A percentile compares a stretch with the other conserved stretches of the same genome.
phyloP scores from a whole-genome alignment of 2,329 filamentous ascomycete genomes.

The Microcyclosporella mali region DNA sequence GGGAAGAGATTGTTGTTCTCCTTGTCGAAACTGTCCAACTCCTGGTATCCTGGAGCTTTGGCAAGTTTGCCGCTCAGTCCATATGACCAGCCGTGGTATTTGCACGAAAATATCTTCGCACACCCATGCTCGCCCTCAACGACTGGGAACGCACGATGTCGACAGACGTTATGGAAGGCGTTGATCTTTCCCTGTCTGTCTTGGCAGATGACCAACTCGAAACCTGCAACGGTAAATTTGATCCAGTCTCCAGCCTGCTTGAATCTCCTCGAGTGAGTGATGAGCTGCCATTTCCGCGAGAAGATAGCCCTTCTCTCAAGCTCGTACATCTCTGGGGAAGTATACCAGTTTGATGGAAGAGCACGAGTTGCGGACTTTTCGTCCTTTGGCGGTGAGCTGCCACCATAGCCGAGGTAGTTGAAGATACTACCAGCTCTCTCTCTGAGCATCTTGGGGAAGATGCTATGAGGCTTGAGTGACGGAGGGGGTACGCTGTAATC shows the following conservation, averaged over 20 bases:
- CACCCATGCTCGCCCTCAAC: conserved; percentile 46
- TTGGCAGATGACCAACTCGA: conserved; percentile 48
- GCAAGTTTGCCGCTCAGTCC: conserved; percentile 52
- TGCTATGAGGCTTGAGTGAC: too few species aligned
- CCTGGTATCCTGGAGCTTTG: conserved; percentile 55
- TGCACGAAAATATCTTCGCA: conserved; percentile 51
- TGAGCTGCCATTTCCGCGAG: conserved; percentile 32
- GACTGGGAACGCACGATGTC: conserved; percentile 56
- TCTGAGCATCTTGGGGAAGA: too few species aligned
- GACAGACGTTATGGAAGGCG: conserved; percentile 58
- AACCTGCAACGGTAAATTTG: conserved; percentile 50
- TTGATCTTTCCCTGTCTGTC: conserved; percentile 50
- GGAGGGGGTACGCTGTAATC: too few species aligned
- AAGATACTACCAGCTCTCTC: conserved; percentile 3
- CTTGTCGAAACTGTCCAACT: conserved; percentile 52
- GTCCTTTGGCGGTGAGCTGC: conserved; percentile 16
- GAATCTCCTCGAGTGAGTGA: conserved; percentile 29
- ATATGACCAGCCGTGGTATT: conserved; percentile 60
- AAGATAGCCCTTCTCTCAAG: conserved; percentile 43
- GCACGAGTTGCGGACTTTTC: conserved; percentile 32
- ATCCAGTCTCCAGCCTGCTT: conserved; percentile 32
- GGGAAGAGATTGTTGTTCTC: conserved; percentile 51
- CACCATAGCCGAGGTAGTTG: conserved; percentile 36
- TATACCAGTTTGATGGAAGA: conserved; percentile 42
- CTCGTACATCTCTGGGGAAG: conserved; percentile 39